Evolutionary conservation across 2,329 filamentous ascomycete genomes (phyloP), one percentile per base, ranked within the genome.

Genomic region (Aphanocladium album): DNA sequence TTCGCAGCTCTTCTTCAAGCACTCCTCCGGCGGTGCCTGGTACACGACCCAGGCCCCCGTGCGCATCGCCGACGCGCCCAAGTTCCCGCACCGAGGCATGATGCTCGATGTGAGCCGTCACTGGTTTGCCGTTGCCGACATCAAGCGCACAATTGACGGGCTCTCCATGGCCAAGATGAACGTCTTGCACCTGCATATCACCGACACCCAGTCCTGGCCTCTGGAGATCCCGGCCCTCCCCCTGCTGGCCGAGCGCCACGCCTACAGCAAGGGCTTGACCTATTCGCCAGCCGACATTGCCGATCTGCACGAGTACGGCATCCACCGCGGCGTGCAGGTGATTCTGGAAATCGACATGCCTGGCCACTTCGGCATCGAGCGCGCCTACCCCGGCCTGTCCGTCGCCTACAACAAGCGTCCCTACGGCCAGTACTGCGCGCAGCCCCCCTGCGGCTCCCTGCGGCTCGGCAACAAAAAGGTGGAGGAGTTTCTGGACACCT

Each of bases 161-260:
- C 75, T 89, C 65, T 79, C 89, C 1, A 91, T 86, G 82, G 91
- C 87, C 77, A 95, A 96, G 77, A 83, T 95, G 79, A 95, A 95
- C 75, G 81, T 86, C 6, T 80, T 96, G 60, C 91, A 95, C 73
- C 78, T 93, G 58, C 91, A 96, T 76, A 81, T 88, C 61, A 95
- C 90, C 5, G 91, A 96, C 73, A 86, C 88, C 17, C 91, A 96
- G 73, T 90, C 90, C 4, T 96, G 91, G 89, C 91, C 91, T 0
- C 78, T 96, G 25, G 90, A 91, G 66, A 87, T 96, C 54, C 89
- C 90, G 1, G 74, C 88, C 2, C 74, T 96, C 63, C 65, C 72
- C 14, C 25, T 30, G 35, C 79, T 96, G 2, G 81, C 90, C 3
- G 74, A 79, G 57, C 87, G 90, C 71, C 91, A 91, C 39, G 88